Conservation (phyloP, 2,329 filamentous ascomycete species). For the Claviceps purpurea region DNA sequence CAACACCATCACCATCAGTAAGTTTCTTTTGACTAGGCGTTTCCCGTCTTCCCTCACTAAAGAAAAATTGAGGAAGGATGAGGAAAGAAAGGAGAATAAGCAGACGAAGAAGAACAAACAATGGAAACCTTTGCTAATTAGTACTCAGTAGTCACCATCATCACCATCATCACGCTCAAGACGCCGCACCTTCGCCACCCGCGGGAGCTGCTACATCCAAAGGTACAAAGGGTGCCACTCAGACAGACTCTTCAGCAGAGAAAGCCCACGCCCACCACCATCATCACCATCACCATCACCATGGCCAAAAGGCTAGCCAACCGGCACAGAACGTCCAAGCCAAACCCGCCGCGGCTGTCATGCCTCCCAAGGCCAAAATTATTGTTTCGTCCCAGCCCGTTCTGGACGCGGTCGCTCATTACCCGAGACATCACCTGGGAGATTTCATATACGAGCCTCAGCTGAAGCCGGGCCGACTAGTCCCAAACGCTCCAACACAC, state of each 20-base stretch:
- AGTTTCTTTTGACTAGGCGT: constrained; percentile 16
- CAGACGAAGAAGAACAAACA: not conserved
- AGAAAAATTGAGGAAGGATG: not conserved
- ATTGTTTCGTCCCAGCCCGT: constrained; percentile 57
- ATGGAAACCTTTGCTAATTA: constrained; percentile 10
- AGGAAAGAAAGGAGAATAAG: not conserved
- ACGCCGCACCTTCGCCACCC: constrained; percentile 31
- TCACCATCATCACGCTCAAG: constrained; percentile 40
- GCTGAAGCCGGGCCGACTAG: constrained; percentile 39
- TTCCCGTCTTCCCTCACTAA: not conserved
- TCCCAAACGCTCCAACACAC: constrained; percentile 25
- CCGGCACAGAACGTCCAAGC: constrained; percentile 11
- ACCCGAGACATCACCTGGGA: constrained; percentile 68
- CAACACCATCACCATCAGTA: constrained; percentile 56
- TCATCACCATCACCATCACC: constrained; percentile 38
- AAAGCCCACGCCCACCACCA: constrained; percentile 21
- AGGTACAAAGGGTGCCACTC: constrained; percentile 31
- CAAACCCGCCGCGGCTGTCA: constrained; percentile 15
- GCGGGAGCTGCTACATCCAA: constrained; percentile 33
- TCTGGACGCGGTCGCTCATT: constrained; percentile 55
- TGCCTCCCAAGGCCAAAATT: constrained; percentile 48
- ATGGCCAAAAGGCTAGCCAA: constrained; percentile 21
- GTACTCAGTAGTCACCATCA: constrained; percentile 33
- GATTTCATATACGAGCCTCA: constrained; percentile 67
- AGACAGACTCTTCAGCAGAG: constrained; percentile 31